phyloP scores from a whole-genome alignment of 192 early-diverging fungal species.

The Rhizoclosmatium sp. region DNA sequence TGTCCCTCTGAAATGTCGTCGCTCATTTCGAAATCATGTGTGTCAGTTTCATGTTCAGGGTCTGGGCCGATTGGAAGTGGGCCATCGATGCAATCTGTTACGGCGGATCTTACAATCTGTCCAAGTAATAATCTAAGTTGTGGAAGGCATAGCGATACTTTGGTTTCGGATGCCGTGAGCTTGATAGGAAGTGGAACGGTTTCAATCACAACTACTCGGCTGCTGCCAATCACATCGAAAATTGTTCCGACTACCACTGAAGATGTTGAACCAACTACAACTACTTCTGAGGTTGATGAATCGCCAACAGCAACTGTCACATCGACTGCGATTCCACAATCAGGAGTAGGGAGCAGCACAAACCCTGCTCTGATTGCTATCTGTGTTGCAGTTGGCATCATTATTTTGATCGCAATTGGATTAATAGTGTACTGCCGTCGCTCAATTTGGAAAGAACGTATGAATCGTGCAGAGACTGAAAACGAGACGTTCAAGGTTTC shows the following conservation, averaged over 20 bases:
- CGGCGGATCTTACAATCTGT: not conserved
- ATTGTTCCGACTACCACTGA: not conserved
- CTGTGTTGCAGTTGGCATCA: not conserved
- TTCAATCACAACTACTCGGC: not conserved
- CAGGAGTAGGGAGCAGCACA: not conserved
- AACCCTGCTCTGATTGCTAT: not conserved
- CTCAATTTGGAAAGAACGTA: not conserved
- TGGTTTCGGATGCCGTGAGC: too few relatives aligned
- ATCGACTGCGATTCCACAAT: not conserved
- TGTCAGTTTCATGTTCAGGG: not conserved
- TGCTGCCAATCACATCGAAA: not conserved
- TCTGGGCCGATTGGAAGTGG: not conserved
- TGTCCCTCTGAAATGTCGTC: not conserved
- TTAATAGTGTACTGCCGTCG: not conserved
- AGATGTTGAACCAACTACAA: not conserved
- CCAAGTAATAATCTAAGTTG: not conserved
- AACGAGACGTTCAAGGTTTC: not conserved
- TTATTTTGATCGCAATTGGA: not conserved
- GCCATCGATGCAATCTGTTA: not conserved
- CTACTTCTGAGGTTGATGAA: not conserved
- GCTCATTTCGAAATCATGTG: not conserved
- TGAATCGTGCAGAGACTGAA: not conserved
- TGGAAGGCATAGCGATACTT: not conserved
- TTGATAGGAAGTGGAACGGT: not conserved
- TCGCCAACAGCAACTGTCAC: not conserved